Percentiles rank a stretch among this genome's conserved stretches.
Evolutionary conservation across 2,329 filamentous ascomycete genomes (phyloP).

Genomic region (Cercospora canescens): DNA sequence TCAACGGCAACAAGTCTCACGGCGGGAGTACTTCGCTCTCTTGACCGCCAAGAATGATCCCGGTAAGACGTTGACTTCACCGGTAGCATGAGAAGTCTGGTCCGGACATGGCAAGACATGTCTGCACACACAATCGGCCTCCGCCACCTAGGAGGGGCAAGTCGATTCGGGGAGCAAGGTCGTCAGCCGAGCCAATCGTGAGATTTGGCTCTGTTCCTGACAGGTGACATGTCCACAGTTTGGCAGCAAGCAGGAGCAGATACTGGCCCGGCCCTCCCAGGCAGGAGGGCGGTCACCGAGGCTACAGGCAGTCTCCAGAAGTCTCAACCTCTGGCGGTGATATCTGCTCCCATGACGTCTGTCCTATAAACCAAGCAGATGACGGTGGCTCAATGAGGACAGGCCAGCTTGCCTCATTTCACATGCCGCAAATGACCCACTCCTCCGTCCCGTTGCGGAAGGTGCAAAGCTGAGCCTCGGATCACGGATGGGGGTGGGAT

Average conservation of each 20-base stretch:
- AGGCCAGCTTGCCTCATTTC: background rate
- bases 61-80: background rate
- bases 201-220: too few species aligned
- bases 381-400: background rate
- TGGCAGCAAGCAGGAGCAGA: too few species aligned
- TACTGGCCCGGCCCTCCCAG: background rate
- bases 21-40: background rate
- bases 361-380: background rate
- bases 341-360: background rate
- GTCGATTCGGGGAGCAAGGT: background rate
- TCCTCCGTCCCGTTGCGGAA: background rate
- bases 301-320: too few species aligned
- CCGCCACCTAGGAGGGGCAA: background rate
- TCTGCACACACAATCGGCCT: background rate
- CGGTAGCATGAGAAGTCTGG: background rate
- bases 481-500: background rate
- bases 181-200: background rate
- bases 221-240: too few species aligned
- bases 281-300: too few species aligned
- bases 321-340: too few species aligned
- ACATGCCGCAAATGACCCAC: background rate
- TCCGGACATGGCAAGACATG: background rate
- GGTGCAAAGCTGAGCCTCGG: background rate
- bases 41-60: constrained; percentile 2
- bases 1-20: background rate